Evolutionary conservation across 177 flowering plant species (phyloP).

Genomic region (Vitis hybrid): DNA sequence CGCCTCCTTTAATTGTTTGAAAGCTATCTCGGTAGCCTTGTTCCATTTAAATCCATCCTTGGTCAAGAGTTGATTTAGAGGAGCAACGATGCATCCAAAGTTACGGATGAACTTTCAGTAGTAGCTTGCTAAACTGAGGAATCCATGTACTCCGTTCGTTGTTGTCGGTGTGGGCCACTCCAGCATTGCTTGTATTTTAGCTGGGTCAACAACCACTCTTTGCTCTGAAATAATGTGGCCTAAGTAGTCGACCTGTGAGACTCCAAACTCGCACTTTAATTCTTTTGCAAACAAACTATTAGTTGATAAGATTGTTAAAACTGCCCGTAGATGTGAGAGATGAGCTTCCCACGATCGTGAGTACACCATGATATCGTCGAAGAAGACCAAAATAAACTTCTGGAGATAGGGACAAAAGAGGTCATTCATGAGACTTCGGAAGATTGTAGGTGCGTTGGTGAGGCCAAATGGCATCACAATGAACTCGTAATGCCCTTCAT

Average conservation of each 20-base stretch:
- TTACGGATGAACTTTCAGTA: slow-evolving; percentile 3
- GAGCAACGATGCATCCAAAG: slow-evolving; percentile 4
- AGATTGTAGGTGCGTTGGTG: slow-evolving; percentile 7
- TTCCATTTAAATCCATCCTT: no score
- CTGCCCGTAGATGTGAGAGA: not conserved
- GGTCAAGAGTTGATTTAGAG: not conserved
- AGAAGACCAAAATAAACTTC: slow-evolving; percentile 10
- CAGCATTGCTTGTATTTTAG: slow-evolving; percentile 5
- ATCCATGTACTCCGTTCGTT: slow-evolving; percentile 6
- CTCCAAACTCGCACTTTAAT: not conserved
- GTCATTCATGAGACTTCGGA: slow-evolving; percentile 13
- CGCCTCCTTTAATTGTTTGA: no score
- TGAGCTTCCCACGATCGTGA: not conserved
- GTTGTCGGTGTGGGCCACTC: slow-evolving; percentile 10
- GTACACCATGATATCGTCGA: slow-evolving; percentile 12
- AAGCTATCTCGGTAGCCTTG: no score
- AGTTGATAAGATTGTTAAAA: not conserved
- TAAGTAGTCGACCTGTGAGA: not conserved
- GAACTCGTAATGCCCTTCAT: no score
- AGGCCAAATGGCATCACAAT: not conserved
- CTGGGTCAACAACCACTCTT: not conserved
- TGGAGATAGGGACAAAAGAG: not conserved
- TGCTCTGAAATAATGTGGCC: not conserved
- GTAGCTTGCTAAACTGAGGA: slow-evolving; percentile 10
- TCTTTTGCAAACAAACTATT: not conserved